These are phyloP conservation scores for Grigorovia transvaalensis DNA, from an alignment of 805 yeast species.

Conservation along the genomic window DNA sequence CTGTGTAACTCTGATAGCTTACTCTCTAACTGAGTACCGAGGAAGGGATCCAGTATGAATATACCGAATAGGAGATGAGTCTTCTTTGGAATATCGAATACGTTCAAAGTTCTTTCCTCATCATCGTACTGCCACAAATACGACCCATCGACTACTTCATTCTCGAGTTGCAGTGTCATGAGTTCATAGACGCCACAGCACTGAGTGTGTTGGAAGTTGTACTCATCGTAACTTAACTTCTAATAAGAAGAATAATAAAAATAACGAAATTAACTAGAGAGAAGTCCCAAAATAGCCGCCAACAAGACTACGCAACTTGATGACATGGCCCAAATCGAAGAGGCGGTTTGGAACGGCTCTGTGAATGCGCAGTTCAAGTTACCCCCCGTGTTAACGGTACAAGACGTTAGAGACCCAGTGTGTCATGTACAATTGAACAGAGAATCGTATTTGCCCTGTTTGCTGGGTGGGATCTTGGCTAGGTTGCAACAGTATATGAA, in stretches of 20 bases:
- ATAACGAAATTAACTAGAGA: background rate
- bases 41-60: constrained; percentile 17
- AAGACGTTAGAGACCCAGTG: background rate
- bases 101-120: constrained; percentile 8
- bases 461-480: constrained; percentile 18
- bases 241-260: background rate
- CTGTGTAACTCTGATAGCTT: background rate
- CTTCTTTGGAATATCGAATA: constrained; percentile 14
- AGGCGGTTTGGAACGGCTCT: constrained; percentile 44
- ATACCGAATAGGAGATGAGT: constrained; percentile 22
- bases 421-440: background rate
- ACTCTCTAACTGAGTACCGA: background rate
- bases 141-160: constrained; percentile 3
- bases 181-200: background rate
- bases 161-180: background rate
- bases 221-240: no score
- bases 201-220: no score
- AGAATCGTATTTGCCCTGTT: background rate
- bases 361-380: constrained; percentile 35
- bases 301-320: no score
- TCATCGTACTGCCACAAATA: constrained; percentile 21
- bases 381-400: constrained; percentile 4
- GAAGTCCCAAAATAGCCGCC: background rate
- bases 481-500: constrained; percentile 32
- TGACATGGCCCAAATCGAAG: constrained; percentile 18